Percentiles rank a stretch among this genome's conserved stretches.
phyloP scores from a whole-genome alignment of 331 rosid species.

The Arachis monticola region DNA sequence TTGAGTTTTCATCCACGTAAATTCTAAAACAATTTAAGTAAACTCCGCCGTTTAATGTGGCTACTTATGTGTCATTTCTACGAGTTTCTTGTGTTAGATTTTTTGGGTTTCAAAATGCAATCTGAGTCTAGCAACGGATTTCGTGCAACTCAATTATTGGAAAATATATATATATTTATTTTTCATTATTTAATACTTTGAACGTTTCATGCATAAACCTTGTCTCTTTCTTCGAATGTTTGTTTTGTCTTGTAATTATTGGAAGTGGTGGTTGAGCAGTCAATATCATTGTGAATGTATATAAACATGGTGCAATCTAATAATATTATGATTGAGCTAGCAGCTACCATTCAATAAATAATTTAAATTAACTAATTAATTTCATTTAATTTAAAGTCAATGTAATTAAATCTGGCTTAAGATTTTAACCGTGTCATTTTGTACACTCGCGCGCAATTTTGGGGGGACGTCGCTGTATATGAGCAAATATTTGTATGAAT shows the following conservation, averaged over 20 bases:
- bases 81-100: slow-evolving; percentile 22
- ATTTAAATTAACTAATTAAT: background rate
- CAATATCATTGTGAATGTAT: slow-evolving; percentile 33
- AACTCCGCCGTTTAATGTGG: slow-evolving; percentile 5
- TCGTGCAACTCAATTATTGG: slow-evolving; percentile 45
- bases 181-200: background rate
- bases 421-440: slow-evolving; percentile 12
- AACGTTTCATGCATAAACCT: slow-evolving; percentile 22
- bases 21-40: background rate
- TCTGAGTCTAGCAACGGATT: slow-evolving; percentile 25
- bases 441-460: background rate
- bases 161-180: background rate
- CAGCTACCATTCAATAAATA: background rate
- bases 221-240: slow-evolving; percentile 32
- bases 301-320: background rate
- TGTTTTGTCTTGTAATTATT: slow-evolving; percentile 39
- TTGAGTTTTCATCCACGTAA: slow-evolving; percentile 17
- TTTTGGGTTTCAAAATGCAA: background rate
- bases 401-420: slow-evolving; percentile 28
- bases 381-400: slow-evolving; percentile 12
- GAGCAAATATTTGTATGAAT: too few relatives aligned
- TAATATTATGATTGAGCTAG: slow-evolving; percentile 1
- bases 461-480: background rate
- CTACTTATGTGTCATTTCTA: background rate
- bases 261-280: slow-evolving; percentile 53